These are phyloP conservation scores for Plasmodium coatneyi DNA, from an alignment of 169 alveolate genomes.

Conservation along the genomic window DNA sequence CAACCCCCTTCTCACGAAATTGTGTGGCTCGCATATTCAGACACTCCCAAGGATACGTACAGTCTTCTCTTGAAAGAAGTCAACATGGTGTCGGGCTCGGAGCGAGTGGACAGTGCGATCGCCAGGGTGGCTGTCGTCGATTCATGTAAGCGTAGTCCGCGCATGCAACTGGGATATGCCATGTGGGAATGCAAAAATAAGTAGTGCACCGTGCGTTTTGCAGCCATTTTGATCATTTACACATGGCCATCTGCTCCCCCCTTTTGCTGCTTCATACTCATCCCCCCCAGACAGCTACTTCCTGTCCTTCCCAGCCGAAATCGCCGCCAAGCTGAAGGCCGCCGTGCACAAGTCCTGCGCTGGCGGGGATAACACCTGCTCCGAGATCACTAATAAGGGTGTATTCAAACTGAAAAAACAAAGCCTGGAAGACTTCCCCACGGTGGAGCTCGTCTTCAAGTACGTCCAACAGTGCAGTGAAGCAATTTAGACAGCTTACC, in stretches of 20 bases:
- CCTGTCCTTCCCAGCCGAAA: slow-evolving; percentile 30
- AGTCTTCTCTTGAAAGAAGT: slow-evolving; percentile 1
- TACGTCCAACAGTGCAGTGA: not conserved
- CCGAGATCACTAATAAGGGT: slow-evolving; percentile 13
- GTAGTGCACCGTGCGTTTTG: not conserved
- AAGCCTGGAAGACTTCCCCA: slow-evolving; percentile 7
- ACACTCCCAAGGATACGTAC: not conserved
- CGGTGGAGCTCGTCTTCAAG: slow-evolving; percentile 21
- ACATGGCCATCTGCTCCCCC: not conserved
- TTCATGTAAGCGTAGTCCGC: slow-evolving; percentile 12
- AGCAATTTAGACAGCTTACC: not conserved
- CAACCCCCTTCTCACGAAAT: not conserved
- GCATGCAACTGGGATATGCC: not conserved
- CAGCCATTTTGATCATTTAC: not conserved
- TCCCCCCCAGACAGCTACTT: slow-evolving; percentile 33
- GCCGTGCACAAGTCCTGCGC: not conserved
- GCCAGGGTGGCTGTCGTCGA: slow-evolving; percentile 10
- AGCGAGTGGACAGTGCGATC: not conserved
- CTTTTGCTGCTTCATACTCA: not conserved
- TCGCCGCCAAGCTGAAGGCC: slow-evolving; percentile 18
- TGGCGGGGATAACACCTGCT: slow-evolving; percentile 8
- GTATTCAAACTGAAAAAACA: not conserved
- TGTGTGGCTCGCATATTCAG: slow-evolving; percentile 13
- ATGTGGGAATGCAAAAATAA: not conserved
- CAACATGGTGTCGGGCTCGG: not conserved